Evolutionary conservation across 164 flowering plant genomes (phyloP).

Genomic region (Berberis vulgaris): DNA sequence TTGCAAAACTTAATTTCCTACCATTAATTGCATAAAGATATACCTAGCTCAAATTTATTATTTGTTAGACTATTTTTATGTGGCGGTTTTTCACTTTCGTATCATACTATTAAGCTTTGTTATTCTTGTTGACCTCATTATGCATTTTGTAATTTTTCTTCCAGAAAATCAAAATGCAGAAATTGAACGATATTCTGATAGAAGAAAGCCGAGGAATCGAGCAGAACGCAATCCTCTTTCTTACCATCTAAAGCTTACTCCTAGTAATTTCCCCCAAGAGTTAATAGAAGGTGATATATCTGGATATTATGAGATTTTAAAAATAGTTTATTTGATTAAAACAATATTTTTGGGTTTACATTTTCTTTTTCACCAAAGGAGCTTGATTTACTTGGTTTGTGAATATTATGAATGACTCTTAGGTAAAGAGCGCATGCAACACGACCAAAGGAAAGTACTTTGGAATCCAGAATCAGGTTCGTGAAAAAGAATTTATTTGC

Average conservation of each 20-base stretch:
- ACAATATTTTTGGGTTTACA: not conserved
- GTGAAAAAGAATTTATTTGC: not conserved
- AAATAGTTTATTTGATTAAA: not conserved
- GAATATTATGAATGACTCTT: conserved; percentile 6
- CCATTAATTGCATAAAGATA: no score
- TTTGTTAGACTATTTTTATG: no score
- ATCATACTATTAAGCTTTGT: not conserved
- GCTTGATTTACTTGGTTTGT: not conserved
- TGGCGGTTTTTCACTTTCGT: not conserved
- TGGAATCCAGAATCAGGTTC: conserved; percentile 46
- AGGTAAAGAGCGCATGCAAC: conserved; percentile 22
- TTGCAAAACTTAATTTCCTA: no score
- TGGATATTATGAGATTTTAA: not conserved
- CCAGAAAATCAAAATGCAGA: conserved; percentile 23
- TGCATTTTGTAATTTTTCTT: conserved; percentile 7
- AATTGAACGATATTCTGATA: conserved; percentile 33
- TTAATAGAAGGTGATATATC: conserved; percentile 24
- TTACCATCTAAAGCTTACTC: conserved; percentile 17
- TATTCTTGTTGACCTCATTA: not conserved
- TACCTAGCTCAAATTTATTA: no score
- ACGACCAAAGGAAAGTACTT: conserved; percentile 23
- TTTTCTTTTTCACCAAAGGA: not conserved
- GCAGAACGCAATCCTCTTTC: conserved; percentile 17
- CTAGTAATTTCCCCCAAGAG: conserved; percentile 27
- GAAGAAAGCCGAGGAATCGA: conserved; percentile 14